Evolutionary conservation across 2,329 filamentous ascomycete genomes (phyloP), one percentile per base, ranked within the genome.

Genomic region (Alternaria ethzedia): DNA sequence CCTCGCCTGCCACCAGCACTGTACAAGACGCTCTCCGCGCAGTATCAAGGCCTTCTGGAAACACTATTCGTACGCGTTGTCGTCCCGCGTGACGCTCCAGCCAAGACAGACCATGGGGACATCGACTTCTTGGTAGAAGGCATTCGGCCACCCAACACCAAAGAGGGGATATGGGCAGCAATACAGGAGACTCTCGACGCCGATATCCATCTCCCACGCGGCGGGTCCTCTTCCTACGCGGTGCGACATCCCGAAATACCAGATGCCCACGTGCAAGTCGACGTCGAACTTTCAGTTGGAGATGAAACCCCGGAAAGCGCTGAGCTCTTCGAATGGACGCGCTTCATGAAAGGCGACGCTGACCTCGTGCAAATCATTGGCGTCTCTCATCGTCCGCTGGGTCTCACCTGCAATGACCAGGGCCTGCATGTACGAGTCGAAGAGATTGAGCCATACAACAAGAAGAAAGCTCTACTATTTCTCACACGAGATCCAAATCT

Each of bases 341-440:
- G 87, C 4, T 93, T 94, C 79, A 88, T 88, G 68, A 84, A 90
- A 43, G 86, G 87, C 0, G 92, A 95, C 70, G 90, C 91, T n/a
- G 92, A 95, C 69, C 72, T 88, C 2, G 89, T 89, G 85, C 90
- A 87, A 63, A 84, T 89, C 9, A 75, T 95, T 0, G 90, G 91
- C 6, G 83, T 86, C 17, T 86, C 84, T 9, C 87, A 92, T 65
- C 85, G 89, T 0, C 86, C 85, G 0, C 86, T 88, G 36, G 91
- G 91, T 2, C 85, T 96, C 8, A 91, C 87, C 0, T 81, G 88
- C 23, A 90, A 89, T 67, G 87, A 92, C 54, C 77, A 75, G 12
- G 90, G 88, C 2, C 78, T 96, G 1, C 88, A 86, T 74, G 70
- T 95, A 0, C 86, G 91, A 0, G 85, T 94, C 15, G 83, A 86